phyloP scores from a whole-genome alignment of 768 basidiomycete species.

The Pleurotus citrinopileatus region DNA sequence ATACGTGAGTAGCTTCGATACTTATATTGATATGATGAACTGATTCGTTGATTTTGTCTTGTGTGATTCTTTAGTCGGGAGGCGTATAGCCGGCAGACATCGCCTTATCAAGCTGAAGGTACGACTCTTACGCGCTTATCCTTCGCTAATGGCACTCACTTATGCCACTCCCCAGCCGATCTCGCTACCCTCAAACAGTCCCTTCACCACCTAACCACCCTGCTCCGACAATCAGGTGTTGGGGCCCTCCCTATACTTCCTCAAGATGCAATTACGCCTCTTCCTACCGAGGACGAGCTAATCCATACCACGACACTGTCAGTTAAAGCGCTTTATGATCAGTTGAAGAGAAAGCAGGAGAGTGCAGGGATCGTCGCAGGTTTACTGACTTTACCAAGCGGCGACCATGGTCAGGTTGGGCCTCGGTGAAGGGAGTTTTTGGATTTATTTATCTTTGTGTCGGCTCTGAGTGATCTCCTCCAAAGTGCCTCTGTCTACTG shows the following conservation, averaged over 20 bases:
- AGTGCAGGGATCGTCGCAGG: constrained; percentile 40
- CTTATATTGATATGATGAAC: neutral
- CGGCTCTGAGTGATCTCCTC: too few relatives aligned
- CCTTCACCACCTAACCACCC: constrained; percentile 40
- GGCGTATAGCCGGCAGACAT: constrained; percentile 56
- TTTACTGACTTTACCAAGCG: constrained; percentile 22
- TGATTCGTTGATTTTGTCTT: neutral
- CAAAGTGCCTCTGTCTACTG: too few relatives aligned
- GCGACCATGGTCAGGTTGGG: too few relatives aligned
- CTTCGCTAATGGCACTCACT: neutral
- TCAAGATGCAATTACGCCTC: neutral
- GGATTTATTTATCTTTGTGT: too few relatives aligned
- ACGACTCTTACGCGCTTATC: constrained; percentile 8
- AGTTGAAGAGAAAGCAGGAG: constrained; percentile 40
- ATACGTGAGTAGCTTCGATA: constrained; percentile 42
- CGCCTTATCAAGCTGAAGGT: constrained; percentile 57
- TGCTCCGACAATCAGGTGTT: constrained; percentile 58
- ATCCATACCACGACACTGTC: constrained; percentile 31
- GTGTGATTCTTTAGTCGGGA: constrained; percentile 40
- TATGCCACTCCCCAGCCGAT: constrained; percentile 29
- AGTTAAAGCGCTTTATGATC: constrained; percentile 39
- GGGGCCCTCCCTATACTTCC: constrained; percentile 58
- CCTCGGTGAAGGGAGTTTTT: too few relatives aligned
- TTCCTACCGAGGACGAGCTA: constrained; percentile 37
- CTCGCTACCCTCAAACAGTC: constrained; percentile 50